phyloP scores from a whole-genome alignment of 2,329 filamentous ascomycete species.

The Rhytidhysteron rufulum region DNA sequence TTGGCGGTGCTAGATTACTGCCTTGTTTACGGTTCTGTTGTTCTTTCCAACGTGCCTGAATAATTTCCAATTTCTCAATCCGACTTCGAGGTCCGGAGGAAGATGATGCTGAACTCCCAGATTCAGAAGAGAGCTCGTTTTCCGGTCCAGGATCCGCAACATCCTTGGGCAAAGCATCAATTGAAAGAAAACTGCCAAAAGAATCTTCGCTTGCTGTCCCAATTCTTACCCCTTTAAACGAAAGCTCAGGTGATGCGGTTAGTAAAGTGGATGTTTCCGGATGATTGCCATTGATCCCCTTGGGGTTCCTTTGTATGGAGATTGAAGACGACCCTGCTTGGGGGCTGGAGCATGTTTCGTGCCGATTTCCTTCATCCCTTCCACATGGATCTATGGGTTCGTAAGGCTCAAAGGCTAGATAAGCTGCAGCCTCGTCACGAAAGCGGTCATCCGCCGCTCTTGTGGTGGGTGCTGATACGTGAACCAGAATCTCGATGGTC shows the following conservation, averaged over 20 bases:
- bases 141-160: neutral
- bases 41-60: slow-evolving; percentile 21
- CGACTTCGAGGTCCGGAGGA: slow-evolving; percentile 14
- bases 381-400: too few species aligned
- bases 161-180: slow-evolving; percentile 11
- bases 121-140: neutral
- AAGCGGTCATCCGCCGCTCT: slow-evolving; percentile 40
- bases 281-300: too few species aligned
- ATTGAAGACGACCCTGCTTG: too few species aligned
- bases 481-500: slow-evolving; percentile 42
- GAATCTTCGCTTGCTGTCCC: slow-evolving; percentile 20
- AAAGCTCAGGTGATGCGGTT: slow-evolving; percentile 6
- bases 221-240: too few species aligned
- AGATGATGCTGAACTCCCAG: slow-evolving; percentile 3
- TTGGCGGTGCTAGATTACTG: neutral
- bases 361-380: too few species aligned
- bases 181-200: slow-evolving; percentile 32
- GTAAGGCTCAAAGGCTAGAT: slow-evolving; percentile 33
- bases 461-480: slow-evolving; percentile 43
- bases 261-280: too few species aligned
- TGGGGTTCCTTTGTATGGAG: too few species aligned
- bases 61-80: slow-evolving; percentile 22
- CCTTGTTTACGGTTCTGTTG: slow-evolving; percentile 2
- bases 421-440: slow-evolving; percentile 37
- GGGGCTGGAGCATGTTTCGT: too few species aligned